These are phyloP conservation scores for Fusarium piperis DNA, from an alignment of 2,329 filamentous ascomycete species.

Conservation along the genomic window DNA sequence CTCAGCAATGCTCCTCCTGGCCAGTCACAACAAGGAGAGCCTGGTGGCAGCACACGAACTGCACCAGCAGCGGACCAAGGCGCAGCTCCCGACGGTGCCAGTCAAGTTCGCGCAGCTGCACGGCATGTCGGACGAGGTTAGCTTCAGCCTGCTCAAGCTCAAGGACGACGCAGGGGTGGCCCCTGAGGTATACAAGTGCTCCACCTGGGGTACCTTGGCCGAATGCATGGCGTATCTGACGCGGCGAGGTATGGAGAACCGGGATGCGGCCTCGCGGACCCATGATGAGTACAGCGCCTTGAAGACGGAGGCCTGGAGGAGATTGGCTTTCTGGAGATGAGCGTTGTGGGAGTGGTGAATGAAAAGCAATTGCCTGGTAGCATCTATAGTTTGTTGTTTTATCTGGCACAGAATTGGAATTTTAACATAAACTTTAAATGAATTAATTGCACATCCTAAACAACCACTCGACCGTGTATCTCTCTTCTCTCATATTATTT, in stretches of 20 bases:
- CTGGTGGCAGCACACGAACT: conserved; percentile 55
- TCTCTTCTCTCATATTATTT: neutral
- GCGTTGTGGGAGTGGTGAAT: neutral
- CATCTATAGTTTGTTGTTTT: neutral
- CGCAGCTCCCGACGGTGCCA: conserved; percentile 44
- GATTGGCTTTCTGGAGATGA: conserved; percentile 42
- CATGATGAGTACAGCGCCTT: conserved; percentile 44
- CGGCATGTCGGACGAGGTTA: conserved; percentile 68
- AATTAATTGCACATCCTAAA: neutral
- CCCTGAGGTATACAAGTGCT: conserved; percentile 52
- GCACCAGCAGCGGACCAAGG: conserved; percentile 53
- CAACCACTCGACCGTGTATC: neutral
- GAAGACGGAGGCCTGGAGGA: conserved; percentile 43
- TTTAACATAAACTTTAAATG: neutral
- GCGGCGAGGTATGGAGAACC: conserved; percentile 51
- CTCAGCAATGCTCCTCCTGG: conserved; percentile 59
- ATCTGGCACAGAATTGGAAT: neutral
- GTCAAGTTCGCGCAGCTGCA: conserved; percentile 64
- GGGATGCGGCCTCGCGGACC: conserved; percentile 49
- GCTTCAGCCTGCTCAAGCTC: conserved; percentile 57
- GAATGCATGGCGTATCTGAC: conserved; percentile 53
- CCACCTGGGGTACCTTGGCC: conserved; percentile 51
- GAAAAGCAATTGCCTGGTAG: neutral
- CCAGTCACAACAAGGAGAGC: conserved; percentile 60
- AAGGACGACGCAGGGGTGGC: conserved; percentile 38